Percentiles rank a stretch among this genome's conserved stretches.
Conservation (phyloP, 1,284 basidiomycete genomes). For the Leccinum colubrinum region DNA sequence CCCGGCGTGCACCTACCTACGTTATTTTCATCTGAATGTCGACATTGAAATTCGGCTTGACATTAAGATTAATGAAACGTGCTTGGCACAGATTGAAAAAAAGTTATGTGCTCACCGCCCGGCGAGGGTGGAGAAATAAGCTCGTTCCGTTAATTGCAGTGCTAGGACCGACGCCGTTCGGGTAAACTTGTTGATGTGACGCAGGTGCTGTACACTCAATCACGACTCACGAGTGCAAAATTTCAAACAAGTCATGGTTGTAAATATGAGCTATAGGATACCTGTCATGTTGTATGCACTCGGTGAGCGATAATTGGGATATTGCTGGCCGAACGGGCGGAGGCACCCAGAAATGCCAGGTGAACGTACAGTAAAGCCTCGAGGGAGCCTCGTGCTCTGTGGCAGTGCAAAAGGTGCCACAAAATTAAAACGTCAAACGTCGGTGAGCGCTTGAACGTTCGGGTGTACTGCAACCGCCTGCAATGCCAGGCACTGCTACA, state of each 20-base stretch:
- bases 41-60: constrained; percentile 17
- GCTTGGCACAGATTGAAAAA: constrained; percentile 9
- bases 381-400: constrained; percentile 25
- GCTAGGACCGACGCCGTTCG: constrained; percentile 12
- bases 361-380: constrained; percentile 19
- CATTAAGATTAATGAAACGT: constrained; percentile 27
- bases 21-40: constrained; percentile 18
- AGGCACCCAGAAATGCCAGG: neutral
- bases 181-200: constrained; percentile 4
- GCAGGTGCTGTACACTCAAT: constrained; percentile 13
- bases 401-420: constrained; percentile 18
- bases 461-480: constrained; percentile 14
- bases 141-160: constrained; percentile 22
- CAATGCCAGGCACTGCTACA: constrained; percentile 13
- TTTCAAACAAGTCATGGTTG: neutral
- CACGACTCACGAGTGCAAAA: neutral
- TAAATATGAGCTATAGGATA: constrained; percentile 1
- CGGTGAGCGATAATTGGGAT: neutral
- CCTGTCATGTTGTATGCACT: constrained; percentile 1
- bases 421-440: constrained; percentile 2
- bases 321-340: neutral
- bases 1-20: constrained; percentile 13
- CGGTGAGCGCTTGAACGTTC: constrained; percentile 2
- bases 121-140: constrained; percentile 16
- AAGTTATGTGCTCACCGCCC: constrained; percentile 7